Base-by-base conservation (phyloP, 1,139 yeast genomes). In the Geotrichum candidum region DNA sequence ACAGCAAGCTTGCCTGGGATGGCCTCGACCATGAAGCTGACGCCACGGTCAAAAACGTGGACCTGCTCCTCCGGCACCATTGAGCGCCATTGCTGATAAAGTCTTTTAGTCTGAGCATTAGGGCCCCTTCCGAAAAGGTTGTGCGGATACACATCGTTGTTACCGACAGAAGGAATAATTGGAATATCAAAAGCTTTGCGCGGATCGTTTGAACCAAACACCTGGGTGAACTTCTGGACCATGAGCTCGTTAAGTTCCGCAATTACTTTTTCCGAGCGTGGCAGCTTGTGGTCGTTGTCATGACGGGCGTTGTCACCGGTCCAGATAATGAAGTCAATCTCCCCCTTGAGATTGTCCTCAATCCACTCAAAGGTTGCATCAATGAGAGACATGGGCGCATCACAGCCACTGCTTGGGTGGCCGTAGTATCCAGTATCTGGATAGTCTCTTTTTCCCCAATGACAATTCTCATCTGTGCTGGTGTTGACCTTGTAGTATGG, bases 221-320 rank as follows among this genome's bases (percentile, higher is more conserved):
- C 0, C 80, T 80, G 78, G 57, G 77, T 76, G 76, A 89, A 79
- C 64, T 78, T 68, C 38, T 78, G 77, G 15, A 90, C 81, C n/a
- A 88, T 82, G 48, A 78, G 69, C 65, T 82, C 80, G 70, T 90
- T 90, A 83, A 86, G 80, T 22, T 86, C 86, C 65, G 88, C 83
- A 58, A 90, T 90, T 64, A 84, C 83, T 64, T 72, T 70, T 69
- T 88, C 94, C 1, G 89, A 84, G 75, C 96, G 82, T 2, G 96
- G 96, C 69, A 75, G 75, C 51, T 74, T 72, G 70, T 95, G 78
- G 74, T 90, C 96, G 69, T 87, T 87, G 72, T 90, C 96, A 72
- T 90, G 96, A 61, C 96, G 80, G 54, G 88, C 84, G 68, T 89
- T 90, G 74, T 90, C 96, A 45, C 96, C 96, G 0, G 96, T 89